phyloP scores from a whole-genome alignment of 2,329 filamentous ascomycete genomes.

The Neofusicoccum sp. region DNA sequence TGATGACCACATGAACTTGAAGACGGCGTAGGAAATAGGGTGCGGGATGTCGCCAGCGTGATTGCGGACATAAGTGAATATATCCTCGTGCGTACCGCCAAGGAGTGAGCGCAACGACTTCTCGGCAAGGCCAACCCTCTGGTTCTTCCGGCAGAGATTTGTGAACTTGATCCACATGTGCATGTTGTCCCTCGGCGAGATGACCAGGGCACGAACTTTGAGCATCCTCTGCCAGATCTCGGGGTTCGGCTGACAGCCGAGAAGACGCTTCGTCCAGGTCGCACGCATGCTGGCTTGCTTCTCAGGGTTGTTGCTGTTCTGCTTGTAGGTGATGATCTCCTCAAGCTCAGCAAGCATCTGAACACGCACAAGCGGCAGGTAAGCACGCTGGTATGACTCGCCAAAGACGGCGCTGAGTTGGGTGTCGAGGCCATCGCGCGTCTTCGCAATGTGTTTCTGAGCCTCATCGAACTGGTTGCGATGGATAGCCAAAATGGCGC shows the following conservation, averaged over 20 bases:
- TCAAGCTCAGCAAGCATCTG: constrained; percentile 99
- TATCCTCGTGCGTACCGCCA: constrained; percentile 63
- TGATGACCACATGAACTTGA: constrained; percentile 95
- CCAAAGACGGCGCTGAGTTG: constrained; percentile 96
- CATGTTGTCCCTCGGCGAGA: constrained; percentile 89
- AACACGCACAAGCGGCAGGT: constrained; percentile 95
- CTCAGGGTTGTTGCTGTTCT: constrained; percentile 74
- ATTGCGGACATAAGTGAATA: constrained; percentile 39
- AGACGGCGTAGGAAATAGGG: constrained; percentile 90
- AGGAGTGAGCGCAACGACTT: constrained; percentile 93
- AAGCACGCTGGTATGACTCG: constrained; percentile 96
- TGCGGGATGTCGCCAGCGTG: constrained; percentile 59
- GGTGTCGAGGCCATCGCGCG: constrained; percentile 89
- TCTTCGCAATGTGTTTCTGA: constrained; percentile 84
- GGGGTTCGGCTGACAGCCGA: constrained; percentile 94
- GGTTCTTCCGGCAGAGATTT: constrained; percentile 95
- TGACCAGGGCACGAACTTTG: constrained; percentile 88
- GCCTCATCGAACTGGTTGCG: constrained; percentile 95
- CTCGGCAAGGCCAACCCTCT: constrained; percentile 90
- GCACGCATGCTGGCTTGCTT: constrained; percentile 89
- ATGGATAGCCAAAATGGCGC: constrained; percentile 91
- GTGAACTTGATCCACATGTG: constrained; percentile 99
- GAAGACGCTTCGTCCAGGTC: constrained; percentile 94
- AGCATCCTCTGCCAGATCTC: constrained; percentile 99
- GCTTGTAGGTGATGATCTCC: constrained; percentile 97